These are phyloP conservation scores for Saccharomycopsis olivae DNA, from an alignment of 805 yeast species.

Conservation along the genomic window DNA sequence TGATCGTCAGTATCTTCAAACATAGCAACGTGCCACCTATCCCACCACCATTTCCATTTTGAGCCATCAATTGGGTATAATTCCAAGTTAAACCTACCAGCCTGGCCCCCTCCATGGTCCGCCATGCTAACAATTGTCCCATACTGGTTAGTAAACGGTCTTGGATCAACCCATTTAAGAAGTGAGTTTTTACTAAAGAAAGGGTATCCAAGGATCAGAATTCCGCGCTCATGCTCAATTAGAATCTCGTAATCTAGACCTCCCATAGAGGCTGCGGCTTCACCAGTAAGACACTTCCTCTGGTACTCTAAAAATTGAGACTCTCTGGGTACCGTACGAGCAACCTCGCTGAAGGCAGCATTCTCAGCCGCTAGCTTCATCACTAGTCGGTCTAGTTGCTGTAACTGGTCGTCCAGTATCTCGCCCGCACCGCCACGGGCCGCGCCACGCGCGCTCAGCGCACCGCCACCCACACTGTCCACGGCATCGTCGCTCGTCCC, in stretches of 20 bases:
- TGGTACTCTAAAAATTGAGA: too few species aligned
- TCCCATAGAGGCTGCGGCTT: too few species aligned
- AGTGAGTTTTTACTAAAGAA: slow-evolving; percentile 14
- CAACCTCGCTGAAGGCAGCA: too few species aligned
- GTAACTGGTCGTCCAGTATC: too few species aligned
- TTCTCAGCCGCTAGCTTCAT: too few species aligned
- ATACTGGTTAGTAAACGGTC: slow-evolving; percentile 10
- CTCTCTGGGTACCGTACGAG: too few species aligned
- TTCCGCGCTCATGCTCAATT: slow-evolving; percentile 17
- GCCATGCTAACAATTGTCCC: slow-evolving; percentile 3
- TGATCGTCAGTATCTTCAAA: slow-evolving; percentile 62
- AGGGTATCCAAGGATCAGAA: slow-evolving; percentile 16
- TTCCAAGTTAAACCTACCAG: slow-evolving; percentile 8
- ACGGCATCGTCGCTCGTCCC: too few species aligned
- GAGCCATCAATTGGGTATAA: slow-evolving; percentile 11
- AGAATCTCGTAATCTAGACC: slow-evolving; percentile 15
- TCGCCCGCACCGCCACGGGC: too few species aligned
- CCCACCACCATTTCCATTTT: slow-evolving; percentile 60
- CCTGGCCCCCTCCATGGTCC: slow-evolving; percentile 3
- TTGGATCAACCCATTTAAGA: slow-evolving; percentile 10
- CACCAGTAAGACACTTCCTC: too few species aligned
- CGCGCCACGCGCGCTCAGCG: too few species aligned
- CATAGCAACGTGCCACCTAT: slow-evolving; percentile 67
- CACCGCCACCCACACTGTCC: too few species aligned
- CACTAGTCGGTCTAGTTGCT: too few species aligned